phyloP scores from a whole-genome alignment of 2,329 filamentous ascomycete genomes.

The Grosmannia clavigera region DNA sequence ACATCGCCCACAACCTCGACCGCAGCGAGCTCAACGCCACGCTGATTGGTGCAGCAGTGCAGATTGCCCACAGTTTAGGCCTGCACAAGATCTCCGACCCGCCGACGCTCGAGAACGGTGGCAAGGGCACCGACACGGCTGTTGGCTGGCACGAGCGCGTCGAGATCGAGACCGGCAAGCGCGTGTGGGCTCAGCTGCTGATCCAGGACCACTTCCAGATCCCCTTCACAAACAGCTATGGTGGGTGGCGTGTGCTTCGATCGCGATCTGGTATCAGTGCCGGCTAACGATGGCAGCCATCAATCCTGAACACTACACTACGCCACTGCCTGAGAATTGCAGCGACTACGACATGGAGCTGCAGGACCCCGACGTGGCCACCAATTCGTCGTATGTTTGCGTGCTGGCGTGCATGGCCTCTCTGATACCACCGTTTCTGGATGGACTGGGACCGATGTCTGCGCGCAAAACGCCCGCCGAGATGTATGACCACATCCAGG shows the following conservation, averaged over 20 bases:
- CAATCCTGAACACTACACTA: constrained; percentile 20
- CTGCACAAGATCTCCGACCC: constrained; percentile 14
- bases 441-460: constrained; percentile 20
- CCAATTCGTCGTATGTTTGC: constrained; percentile 14
- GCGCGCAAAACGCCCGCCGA: constrained; percentile 16
- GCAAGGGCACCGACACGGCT: not conserved
- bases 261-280: not conserved
- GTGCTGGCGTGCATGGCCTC: constrained; percentile 18
- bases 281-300: constrained; percentile 11
- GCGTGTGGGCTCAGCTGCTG: constrained; percentile 23
- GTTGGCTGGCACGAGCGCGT: constrained; percentile 11
- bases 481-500: constrained; percentile 19
- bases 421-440: constrained; percentile 18
- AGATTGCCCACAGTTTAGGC: constrained; percentile 21
- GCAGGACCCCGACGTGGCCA: constrained; percentile 1
- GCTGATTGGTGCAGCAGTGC: constrained; percentile 20
- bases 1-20: constrained; percentile 23
- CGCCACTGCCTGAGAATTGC: constrained; percentile 19
- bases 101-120: not conserved
- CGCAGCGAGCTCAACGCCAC: constrained; percentile 22
- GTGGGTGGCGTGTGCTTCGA: constrained; percentile 4
- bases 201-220: constrained; percentile 23
- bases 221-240: constrained; percentile 23
- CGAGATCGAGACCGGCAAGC: constrained; percentile 20
- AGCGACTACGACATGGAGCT: constrained; percentile 18